phyloP scores from a whole-genome alignment of 116 monocot species.

The Dioscorea cayenensis region DNA sequence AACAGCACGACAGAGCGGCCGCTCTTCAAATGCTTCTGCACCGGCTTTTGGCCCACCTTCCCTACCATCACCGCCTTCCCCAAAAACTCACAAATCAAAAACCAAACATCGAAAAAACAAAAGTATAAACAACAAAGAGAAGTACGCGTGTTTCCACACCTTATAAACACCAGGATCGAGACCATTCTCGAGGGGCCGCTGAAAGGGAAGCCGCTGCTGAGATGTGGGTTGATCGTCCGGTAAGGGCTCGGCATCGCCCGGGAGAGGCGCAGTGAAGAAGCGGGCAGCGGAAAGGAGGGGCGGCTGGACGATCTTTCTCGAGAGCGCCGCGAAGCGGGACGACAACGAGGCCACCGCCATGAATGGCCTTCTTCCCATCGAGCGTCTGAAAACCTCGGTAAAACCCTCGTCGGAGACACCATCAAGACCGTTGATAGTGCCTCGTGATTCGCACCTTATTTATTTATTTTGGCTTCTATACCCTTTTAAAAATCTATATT shows the following conservation, averaged over 20 bases:
- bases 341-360: neutral
- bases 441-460: too few species aligned
- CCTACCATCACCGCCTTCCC: constrained; percentile 80
- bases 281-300: neutral
- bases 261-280: neutral
- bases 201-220: constrained; percentile 13
- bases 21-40: constrained; percentile 74
- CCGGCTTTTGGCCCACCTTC: constrained; percentile 79
- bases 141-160: constrained; percentile 18
- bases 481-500: too few species aligned
- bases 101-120: neutral
- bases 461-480: too few species aligned
- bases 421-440: too few species aligned
- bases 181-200: constrained; percentile 75
- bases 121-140: neutral
- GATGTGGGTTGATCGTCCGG: neutral
- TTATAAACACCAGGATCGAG: constrained; percentile 78
- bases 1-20: constrained; percentile 63
- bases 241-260: neutral
- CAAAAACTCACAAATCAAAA: neutral
- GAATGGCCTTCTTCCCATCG: too few species aligned
- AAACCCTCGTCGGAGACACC: too few species aligned
- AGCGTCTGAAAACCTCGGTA: too few species aligned
- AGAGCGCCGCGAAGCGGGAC: neutral
- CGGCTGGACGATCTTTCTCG: neutral